These are phyloP conservation scores for Solanum arcanum DNA, from an alignment of 257 asterid species.

Conservation along the genomic window DNA sequence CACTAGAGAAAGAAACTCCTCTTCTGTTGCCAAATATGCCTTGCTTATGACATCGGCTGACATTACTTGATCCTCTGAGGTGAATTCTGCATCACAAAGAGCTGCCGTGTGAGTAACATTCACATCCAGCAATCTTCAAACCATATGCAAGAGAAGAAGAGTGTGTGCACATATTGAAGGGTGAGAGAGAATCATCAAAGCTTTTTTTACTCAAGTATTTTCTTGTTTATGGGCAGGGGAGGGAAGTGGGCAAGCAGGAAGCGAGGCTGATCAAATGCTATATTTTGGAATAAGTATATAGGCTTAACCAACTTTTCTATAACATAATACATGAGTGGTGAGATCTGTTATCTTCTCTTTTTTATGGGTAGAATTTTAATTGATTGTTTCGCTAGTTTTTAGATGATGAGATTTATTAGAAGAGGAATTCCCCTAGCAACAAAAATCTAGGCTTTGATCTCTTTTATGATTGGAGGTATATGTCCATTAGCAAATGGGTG, in stretches of 20 bases:
- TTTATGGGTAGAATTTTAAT: neutral
- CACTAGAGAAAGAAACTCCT: conserved; percentile 59
- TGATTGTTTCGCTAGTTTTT: neutral
- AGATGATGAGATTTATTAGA: neutral
- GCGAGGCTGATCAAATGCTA: neutral
- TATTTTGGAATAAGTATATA: neutral
- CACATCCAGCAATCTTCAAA: conserved; percentile 8
- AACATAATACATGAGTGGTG: neutral
- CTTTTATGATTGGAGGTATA: neutral
- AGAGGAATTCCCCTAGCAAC: neutral
- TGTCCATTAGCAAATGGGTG: neutral
- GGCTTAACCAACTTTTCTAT: neutral
- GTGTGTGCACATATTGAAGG: neutral
- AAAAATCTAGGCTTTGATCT: neutral
- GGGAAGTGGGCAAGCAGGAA: neutral
- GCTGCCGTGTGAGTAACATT: conserved; percentile 25
- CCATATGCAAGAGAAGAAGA: neutral
- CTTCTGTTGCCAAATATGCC: conserved; percentile 70
- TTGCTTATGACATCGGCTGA: conserved; percentile 56
- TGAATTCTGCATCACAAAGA: conserved; percentile 50
- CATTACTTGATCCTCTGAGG: conserved; percentile 57
- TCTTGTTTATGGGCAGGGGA: neutral
- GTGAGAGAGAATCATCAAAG: neutral
- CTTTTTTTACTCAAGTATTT: neutral
- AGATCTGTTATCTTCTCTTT: neutral